Conservation (phyloP, 176 grass and related monocot species). For the Tuctoria greenei region DNA sequence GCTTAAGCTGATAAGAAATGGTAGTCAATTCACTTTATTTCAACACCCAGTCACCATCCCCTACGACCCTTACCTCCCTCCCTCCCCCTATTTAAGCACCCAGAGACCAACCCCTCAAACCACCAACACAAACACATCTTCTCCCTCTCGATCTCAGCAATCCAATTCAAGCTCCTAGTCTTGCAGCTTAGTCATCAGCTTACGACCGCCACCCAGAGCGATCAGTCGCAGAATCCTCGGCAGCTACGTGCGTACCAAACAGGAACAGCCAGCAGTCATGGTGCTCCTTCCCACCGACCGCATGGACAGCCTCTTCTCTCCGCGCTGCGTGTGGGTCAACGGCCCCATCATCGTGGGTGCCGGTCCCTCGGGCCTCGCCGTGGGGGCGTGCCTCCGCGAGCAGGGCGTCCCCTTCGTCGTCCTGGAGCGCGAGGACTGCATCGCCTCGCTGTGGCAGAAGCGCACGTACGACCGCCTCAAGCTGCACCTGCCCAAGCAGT, state of each 20-base stretch:
- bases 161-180: no score
- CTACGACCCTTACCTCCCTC: not conserved
- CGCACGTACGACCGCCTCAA: conserved; percentile 84
- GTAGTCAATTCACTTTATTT: no score
- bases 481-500: conserved; percentile 86
- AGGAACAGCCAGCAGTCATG: conserved; percentile 9
- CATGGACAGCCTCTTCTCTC: conserved; percentile 54
- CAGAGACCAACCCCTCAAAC: not conserved
- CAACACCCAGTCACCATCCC: not conserved
- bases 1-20: no score
- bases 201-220: no score
- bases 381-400: conserved; percentile 63
- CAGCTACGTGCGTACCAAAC: no score
- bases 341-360: conserved; percentile 87
- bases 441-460: conserved; percentile 74
- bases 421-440: conserved; percentile 68
- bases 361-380: conserved; percentile 63
- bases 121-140: conserved; percentile 28
- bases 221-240: no score
- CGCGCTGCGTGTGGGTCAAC: conserved; percentile 53
- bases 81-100: conserved; percentile 60
- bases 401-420: conserved; percentile 68
- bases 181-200: no score
- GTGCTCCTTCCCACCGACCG: conserved; percentile 26
- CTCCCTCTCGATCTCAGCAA: not conserved